Evolutionary conservation across 768 basidiomycete genomes (phyloP), one percentile per base, ranked within the genome.

Genomic region (Hemileccinum impolitum): DNA sequence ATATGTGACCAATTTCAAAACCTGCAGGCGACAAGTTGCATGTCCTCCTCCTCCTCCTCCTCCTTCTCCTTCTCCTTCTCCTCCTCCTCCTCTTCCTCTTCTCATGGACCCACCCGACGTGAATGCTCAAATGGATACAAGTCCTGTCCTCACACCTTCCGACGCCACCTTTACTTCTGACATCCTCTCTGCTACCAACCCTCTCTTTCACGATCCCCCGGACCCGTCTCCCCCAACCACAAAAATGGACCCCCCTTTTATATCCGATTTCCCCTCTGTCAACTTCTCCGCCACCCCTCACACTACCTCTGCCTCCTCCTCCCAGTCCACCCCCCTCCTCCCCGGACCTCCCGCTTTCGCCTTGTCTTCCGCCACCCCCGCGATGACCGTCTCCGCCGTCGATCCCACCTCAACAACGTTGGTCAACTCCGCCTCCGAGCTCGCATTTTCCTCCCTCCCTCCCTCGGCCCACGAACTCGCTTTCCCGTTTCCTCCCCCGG

Each of bases 201-300:
- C 34, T 12, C 43, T 44, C 43, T 44, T 44, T n/a, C 43, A 26
- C 43, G 43, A 44, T 36, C 43, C 34, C 14, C 21, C 32, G 15
- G 43, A 35, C 43, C 21, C 42, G 5, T 14, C 28, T 9, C 7
- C 43, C n/a, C 7, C 34, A 2, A 4, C 32, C 35, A 8, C 23
- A 17, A 46, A 46, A 28, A 68, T 75, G 65, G 72, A 74, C 31
- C 52, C 47, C 21, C 53, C 51, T 15, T 75, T 75, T 54, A 57
- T 78, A 41, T 53, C 76, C 17, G 75, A n/a, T n/a, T 71, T 77
- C 72, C 72, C 4, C 66, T 72, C 30, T 66, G 65, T 44, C 62
- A 72, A 34, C 71, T 73, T 54, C 67, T 64, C 15, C 59, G 64
- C 76, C 25, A 63, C 73, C 2, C 23, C 32, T 2, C 43, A 45